Conservation (phyloP, 1,284 basidiomycete genomes). For the Sanghuangporus sanghuang region DNA sequence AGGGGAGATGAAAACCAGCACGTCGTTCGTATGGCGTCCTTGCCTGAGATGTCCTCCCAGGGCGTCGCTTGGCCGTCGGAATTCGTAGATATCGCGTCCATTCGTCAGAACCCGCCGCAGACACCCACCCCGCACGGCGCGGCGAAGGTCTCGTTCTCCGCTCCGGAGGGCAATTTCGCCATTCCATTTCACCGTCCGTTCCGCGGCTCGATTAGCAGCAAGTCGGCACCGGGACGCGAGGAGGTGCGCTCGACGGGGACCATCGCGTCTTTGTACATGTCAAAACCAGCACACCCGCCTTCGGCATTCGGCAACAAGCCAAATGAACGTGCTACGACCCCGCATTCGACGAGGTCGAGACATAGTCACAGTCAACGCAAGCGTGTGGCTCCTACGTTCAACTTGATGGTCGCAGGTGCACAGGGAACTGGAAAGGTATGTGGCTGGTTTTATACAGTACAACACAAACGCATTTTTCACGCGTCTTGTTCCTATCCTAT, state of each 20-base stretch:
- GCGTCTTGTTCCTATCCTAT: neutral
- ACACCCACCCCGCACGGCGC: conserved; percentile 43
- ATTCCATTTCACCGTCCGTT: conserved; percentile 79
- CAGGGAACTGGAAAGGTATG: conserved; percentile 65
- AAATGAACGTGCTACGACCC: conserved; percentile 33
- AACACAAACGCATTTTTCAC: neutral
- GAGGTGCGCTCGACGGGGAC: conserved; percentile 32
- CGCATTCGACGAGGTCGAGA: conserved; percentile 37
- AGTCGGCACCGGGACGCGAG: conserved; percentile 27
- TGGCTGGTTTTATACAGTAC: neutral
- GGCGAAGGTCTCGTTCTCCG: conserved; percentile 55
- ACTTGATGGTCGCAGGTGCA: conserved; percentile 79
- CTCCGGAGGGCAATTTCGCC: conserved; percentile 37
- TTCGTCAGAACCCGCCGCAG: conserved; percentile 37
- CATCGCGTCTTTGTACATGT: conserved; percentile 68
- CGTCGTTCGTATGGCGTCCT: conserved; percentile 55
- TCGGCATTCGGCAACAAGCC: conserved; percentile 48
- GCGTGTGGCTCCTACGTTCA: conserved; percentile 71
- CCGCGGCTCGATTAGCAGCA: conserved; percentile 40
- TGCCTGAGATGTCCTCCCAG: conserved; percentile 66
- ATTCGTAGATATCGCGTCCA: conserved; percentile 62
- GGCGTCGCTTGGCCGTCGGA: conserved; percentile 77
- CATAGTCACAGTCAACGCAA: conserved; percentile 47
- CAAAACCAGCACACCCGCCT: conserved; percentile 38
- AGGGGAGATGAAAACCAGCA: conserved; percentile 34